Base-by-base conservation (phyloP, 345 rosid species). In the Pugionium dolabratum region DNA sequence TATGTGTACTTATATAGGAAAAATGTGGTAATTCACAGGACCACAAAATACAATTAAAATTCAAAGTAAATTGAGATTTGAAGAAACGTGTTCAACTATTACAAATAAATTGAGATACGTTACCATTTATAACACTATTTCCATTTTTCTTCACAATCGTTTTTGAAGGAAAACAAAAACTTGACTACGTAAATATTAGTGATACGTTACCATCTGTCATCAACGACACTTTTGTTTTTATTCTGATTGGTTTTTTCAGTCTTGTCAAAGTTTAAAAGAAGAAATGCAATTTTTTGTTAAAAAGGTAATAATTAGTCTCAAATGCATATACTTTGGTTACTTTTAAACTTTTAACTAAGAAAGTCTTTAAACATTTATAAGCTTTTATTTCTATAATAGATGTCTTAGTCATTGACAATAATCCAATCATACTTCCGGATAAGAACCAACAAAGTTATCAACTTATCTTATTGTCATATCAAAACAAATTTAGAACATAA, bases 111-210 rank as follows among this genome's bases (percentile, higher is more conserved):
- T 6, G 30, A 48, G 51, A 59, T 59, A 59, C 73, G 59, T 69
- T 69, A 49, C 73, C 59, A 41, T 51, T 1, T 55, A 55, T 55
- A 11, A 55, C 1, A 55, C 71, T 29, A 45, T 34, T 35, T 66
- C 18, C 18, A 18, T 18, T 18, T 18, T 18, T 18, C 18, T 18
- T 18, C 18, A 18, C 18, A 18, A 18, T 18, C 9, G 8, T 43
- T 32, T 1, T 18, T 41, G 5, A 59, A 59, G 50, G 50, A n/a
- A 6, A 50, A 48, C 9, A 49, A 64, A 9, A 32, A 39, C 0
- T 0, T 29, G 57, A 29, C 39, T 42, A 48, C 47, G 67, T 29
- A 49, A 18, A 18, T 18, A 18, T 18, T 18, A 18, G 18, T 18
- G 18, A 18, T 18, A 18, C 18, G 18, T 18, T 18, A 18, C 18